Percentiles rank a stretch among this genome's conserved stretches.
Evolutionary conservation across 1,284 basidiomycete genomes (phyloP).

Genomic region (Tetrapyrgos nigripes): DNA sequence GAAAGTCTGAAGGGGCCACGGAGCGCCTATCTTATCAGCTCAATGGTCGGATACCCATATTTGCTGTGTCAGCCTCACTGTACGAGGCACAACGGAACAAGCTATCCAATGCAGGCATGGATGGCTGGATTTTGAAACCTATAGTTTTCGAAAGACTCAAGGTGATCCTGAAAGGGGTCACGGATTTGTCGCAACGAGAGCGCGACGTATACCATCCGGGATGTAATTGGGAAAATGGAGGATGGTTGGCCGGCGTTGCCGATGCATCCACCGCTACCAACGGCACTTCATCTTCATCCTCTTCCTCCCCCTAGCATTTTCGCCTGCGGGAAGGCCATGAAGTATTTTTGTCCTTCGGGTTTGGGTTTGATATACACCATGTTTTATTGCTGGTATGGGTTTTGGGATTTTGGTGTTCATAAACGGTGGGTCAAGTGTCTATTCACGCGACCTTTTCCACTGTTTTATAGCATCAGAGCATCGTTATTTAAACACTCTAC

Average conservation of each 20-base stretch:
- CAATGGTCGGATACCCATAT: conserved; percentile 81
- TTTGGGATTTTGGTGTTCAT: background rate
- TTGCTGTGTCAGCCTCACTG: conserved; percentile 85
- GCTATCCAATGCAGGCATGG: conserved; percentile 69
- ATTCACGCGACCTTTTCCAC: conserved; percentile 1
- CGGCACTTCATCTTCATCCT: background rate
- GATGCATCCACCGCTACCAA: background rate
- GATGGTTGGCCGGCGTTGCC: conserved; percentile 54
- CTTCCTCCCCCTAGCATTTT: background rate
- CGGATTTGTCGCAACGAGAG: conserved; percentile 56
- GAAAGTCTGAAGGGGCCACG: conserved; percentile 20
- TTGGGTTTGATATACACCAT: background rate
- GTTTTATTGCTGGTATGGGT: background rate
- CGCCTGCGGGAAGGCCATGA: background rate
- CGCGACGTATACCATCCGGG: conserved; percentile 66
- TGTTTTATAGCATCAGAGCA: conserved; percentile 1
- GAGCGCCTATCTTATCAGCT: conserved; percentile 53
- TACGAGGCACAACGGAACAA: conserved; percentile 67
- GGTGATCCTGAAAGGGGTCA: conserved; percentile 65
- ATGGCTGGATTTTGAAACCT: conserved; percentile 90
- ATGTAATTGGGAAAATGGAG: conserved; percentile 74
- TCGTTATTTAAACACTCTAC: background rate
- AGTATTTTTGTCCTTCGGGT: background rate
- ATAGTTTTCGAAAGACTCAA: conserved; percentile 79
- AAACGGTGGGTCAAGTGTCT: background rate